A percentile compares a stretch with the other conserved stretches of the same genome.
Evolutionary conservation across 352 stramenopile genomes (phyloP).

Genomic region (Pythium utonaiense): DNA sequence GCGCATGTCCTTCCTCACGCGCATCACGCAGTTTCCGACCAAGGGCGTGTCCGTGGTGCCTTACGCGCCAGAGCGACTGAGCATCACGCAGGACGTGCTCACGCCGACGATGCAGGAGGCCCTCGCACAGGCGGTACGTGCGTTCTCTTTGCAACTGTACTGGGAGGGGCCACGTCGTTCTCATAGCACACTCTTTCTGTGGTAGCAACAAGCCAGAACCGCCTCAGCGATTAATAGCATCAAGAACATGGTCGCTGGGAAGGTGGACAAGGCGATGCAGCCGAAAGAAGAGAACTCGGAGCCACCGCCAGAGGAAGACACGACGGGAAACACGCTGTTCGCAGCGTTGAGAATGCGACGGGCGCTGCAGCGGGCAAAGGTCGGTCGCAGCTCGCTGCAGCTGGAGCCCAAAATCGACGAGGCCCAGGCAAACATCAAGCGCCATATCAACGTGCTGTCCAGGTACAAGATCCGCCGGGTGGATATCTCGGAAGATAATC

Average conservation of each 20-base stretch:
- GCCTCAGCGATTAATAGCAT: not conserved
- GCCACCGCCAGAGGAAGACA: slow-evolving; percentile 1
- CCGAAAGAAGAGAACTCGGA: not conserved
- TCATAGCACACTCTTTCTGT: not conserved
- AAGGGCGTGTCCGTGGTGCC: slow-evolving; percentile 53
- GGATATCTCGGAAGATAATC: slow-evolving; percentile 36
- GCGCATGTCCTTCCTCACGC: slow-evolving; percentile 47
- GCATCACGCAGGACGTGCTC: slow-evolving; percentile 50
- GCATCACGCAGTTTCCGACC: slow-evolving; percentile 42
- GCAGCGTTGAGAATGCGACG: slow-evolving; percentile 51
- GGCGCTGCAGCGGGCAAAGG: slow-evolving; percentile 38
- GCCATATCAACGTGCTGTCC: slow-evolving; percentile 71
- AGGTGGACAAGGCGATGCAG: slow-evolving; percentile 7
- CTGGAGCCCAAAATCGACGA: slow-evolving; percentile 32
- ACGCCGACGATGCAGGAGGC: slow-evolving; percentile 44
- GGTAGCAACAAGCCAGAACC: not conserved
- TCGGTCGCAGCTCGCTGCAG: slow-evolving; percentile 6
- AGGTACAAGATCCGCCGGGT: slow-evolving; percentile 75
- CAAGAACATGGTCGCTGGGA: slow-evolving; percentile 9
- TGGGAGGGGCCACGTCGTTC: too few relatives aligned
- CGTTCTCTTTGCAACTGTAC: too few relatives aligned
- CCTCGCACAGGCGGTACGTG: slow-evolving; percentile 36
- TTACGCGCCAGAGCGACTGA: slow-evolving; percentile 60
- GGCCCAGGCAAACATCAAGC: slow-evolving; percentile 46
- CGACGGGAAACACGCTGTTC: slow-evolving; percentile 46